Conservation (phyloP, 225 moss, liverwort and hornwort genomes). For the Bryum argenteum region DNA sequence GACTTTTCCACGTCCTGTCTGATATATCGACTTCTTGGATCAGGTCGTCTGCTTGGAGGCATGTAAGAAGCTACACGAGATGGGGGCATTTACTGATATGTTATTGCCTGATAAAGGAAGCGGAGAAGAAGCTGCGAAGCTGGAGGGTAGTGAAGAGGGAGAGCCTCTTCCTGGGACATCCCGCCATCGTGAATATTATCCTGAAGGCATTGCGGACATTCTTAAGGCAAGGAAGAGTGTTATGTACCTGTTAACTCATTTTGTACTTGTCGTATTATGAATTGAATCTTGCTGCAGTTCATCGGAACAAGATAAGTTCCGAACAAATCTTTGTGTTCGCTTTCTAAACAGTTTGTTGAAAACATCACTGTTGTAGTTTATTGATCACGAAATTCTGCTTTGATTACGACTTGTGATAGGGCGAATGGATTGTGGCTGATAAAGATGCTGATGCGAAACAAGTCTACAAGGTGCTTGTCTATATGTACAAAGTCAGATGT, state of each 20-base stretch:
- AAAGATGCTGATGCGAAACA: constrained; percentile 55
- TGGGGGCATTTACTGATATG: constrained; percentile 99
- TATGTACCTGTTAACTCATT: neutral
- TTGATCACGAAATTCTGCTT: constrained; percentile 9
- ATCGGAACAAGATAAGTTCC: too few species aligned
- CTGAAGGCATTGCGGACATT: constrained; percentile 96
- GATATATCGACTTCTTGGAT: constrained; percentile 26
- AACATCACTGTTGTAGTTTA: neutral
- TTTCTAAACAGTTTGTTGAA: too few species aligned
- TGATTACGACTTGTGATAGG: constrained; percentile 47
- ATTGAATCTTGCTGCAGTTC: constrained; percentile 15
- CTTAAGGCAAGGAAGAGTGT: constrained; percentile 63
- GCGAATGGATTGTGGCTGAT: constrained; percentile 91
- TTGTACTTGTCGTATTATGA: constrained; percentile 11
- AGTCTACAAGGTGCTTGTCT: constrained; percentile 61
- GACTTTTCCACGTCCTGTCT: constrained; percentile 7
- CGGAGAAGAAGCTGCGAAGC: constrained; percentile 91
- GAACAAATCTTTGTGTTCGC: too few species aligned
- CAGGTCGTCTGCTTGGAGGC: constrained; percentile 98
- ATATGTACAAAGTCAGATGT: constrained; percentile 92
- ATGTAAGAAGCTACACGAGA: constrained; percentile 96
- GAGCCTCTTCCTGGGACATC: constrained; percentile 98
- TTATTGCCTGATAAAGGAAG: constrained; percentile 95
- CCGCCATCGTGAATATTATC: constrained; percentile 97
- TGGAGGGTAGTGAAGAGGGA: constrained; percentile 94